A percentile compares a stretch with the other conserved stretches of the same genome.
These are phyloP conservation scores for Phaseolus lunatus DNA, from an alignment of 306 rosid species.

Conservation along the genomic window DNA sequence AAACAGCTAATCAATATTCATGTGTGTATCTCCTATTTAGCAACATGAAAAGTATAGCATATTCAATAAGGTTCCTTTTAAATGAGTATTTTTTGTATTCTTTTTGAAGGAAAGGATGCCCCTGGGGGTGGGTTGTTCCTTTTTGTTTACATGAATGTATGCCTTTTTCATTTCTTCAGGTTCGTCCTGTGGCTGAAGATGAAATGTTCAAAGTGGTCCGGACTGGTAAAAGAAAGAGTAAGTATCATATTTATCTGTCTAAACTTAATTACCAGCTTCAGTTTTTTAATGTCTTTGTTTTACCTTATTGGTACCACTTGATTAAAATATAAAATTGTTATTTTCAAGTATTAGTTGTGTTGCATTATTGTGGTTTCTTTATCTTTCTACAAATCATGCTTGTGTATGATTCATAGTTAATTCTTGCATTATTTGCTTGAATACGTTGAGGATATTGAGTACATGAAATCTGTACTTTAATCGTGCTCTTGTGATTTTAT, in stretches of 20 bases:
- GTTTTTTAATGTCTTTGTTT: neutral
- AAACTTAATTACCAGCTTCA: neutral
- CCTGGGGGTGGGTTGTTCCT: too few species aligned
- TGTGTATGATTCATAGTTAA: neutral
- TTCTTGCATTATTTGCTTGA: conserved; percentile 14
- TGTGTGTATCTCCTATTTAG: too few species aligned
- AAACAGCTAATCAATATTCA: too few species aligned
- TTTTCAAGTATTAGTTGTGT: neutral
- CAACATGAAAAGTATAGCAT: too few species aligned
- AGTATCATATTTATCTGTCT: conserved; percentile 37
- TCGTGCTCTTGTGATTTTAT: conserved; percentile 14
- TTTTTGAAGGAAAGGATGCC: too few species aligned
- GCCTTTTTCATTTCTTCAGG: conserved; percentile 56
- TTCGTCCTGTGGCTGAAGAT: conserved; percentile 94
- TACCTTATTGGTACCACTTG: neutral
- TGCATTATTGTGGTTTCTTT: neutral
- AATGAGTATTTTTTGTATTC: neutral
- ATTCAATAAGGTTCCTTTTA: too few species aligned
- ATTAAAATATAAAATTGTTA: neutral
- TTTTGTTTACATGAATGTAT: neutral
- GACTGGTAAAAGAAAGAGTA: conserved; percentile 86
- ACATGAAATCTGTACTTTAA: neutral
- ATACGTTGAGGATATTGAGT: neutral
- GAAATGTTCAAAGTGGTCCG: conserved; percentile 95
- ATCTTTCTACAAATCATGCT: neutral